Percentiles rank a stretch among this genome's conserved stretches.
These are phyloP conservation scores for Talaromyces funiculosus DNA, from an alignment of 2,329 filamentous ascomycete genomes.

Conservation along the genomic window DNA sequence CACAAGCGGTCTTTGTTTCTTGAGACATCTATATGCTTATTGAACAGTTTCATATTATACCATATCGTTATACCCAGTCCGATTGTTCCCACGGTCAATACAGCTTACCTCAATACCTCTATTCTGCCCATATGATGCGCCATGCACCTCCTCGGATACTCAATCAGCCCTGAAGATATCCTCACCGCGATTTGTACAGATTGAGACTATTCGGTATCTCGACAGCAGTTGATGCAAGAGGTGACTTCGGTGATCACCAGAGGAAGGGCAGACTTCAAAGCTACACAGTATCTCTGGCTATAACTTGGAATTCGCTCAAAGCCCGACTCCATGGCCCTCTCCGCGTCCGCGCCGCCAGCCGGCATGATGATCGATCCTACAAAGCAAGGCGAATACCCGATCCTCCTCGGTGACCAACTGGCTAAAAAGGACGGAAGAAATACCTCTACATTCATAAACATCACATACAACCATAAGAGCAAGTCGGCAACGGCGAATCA, in stretches of 20 bases:
- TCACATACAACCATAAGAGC: slow-evolving; percentile 44
- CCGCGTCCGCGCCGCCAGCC: slow-evolving; percentile 17
- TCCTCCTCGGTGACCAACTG: slow-evolving; percentile 41
- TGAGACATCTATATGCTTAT: background rate
- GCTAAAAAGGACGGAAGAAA: slow-evolving; percentile 23
- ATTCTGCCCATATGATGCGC: background rate
- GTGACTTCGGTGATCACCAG: background rate
- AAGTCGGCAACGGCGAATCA: slow-evolving; percentile 37
- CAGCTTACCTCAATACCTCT: background rate
- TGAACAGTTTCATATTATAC: background rate
- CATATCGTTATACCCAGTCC: background rate
- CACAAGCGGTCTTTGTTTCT: background rate
- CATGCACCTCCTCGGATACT: background rate
- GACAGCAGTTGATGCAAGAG: background rate
- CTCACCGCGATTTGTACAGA: background rate
- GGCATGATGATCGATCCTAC: slow-evolving; percentile 38
- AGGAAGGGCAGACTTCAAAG: background rate
- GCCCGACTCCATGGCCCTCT: slow-evolving; percentile 27
- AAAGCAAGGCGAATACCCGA: slow-evolving; percentile 43
- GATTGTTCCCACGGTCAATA: background rate
- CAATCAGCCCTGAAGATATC: background rate
- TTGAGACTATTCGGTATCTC: background rate
- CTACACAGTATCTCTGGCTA: background rate
- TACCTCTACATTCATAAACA: slow-evolving; percentile 29
- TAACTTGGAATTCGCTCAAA: background rate